Evolutionary conservation across 2,329 filamentous ascomycete genomes (phyloP), one percentile per base, ranked within the genome.

Genomic region (Cercospora janseana): DNA sequence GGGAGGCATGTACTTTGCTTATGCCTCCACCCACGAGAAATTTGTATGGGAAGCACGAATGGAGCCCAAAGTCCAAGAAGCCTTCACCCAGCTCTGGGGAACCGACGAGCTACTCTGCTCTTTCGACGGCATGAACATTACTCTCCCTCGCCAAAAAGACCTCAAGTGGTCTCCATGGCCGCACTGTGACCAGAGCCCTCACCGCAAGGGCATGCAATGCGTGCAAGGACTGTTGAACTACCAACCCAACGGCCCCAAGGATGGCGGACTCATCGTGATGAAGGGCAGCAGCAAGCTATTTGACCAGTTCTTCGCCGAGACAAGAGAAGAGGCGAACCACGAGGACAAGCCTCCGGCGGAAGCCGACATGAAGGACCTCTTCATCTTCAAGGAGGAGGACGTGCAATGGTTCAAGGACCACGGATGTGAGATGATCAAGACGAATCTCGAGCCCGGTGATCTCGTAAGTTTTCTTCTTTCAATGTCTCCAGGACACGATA

Each of bases 211-310:
- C 48, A 69, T 66, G 69, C 62, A 66, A 35, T 69, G 65, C 35
- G 63, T 75, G 0, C 73, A 76, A 26, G 74, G 75, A 0, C 59
- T 77, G 4, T 54, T 75, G 1, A 76, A 76, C 59, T 70, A 68
- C 8, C 64, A 69, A 6, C 73, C 72, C 1, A 72, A 72, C 31
- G 74, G 75, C 1, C 67, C 67, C 1, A 65, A 75, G 2, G 75
- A 78, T 46, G 75, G 75, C 12, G 74, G 74, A 1, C 56, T 78
- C 6, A 67, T 77, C 27, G 56, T 75, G 4, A 71, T 75, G 66
- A 69, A 70, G 23, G 74, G 74, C 3, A 70, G 68, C 4, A 56
- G 65, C 6, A 70, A 70, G 34, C 62, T 75, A 1, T 70, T 68
- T 37, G 67, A 75, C 35, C 64, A 74, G 53, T 77, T 75, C 66